Conservation (phyloP, 257 asterid species). For the Solanum chiquidenum region DNA sequence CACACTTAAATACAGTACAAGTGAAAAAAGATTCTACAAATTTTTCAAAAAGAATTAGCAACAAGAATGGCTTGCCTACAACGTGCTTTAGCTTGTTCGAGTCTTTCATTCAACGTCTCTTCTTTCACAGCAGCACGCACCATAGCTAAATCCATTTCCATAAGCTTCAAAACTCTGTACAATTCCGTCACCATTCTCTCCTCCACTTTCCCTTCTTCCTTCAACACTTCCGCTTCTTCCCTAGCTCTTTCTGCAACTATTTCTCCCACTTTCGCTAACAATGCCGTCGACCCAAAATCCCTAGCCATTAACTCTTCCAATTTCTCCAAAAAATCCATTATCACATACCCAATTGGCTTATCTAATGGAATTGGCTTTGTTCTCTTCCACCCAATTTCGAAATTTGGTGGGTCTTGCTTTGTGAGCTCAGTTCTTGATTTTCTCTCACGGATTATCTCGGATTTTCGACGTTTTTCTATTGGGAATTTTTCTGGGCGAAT, state of each 20-base stretch:
- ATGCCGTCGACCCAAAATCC: slow-evolving; percentile 50
- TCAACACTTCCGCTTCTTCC: slow-evolving; percentile 63
- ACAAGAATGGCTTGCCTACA: slow-evolving; percentile 90
- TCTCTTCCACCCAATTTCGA: slow-evolving; percentile 90
- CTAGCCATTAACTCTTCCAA: slow-evolving; percentile 56
- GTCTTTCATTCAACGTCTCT: slow-evolving; percentile 61
- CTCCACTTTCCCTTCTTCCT: slow-evolving; percentile 77
- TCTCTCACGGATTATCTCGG: slow-evolving; percentile 57
- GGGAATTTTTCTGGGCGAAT: slow-evolving; percentile 56
- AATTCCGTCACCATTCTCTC: slow-evolving; percentile 80
- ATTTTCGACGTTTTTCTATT: slow-evolving; percentile 48
- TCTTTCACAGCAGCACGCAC: slow-evolving; percentile 71
- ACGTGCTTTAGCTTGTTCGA: slow-evolving; percentile 66
- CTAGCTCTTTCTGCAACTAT: slow-evolving; percentile 60
- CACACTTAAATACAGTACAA: not conserved
- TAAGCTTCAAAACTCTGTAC: slow-evolving; percentile 63
- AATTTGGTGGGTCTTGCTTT: slow-evolving; percentile 62
- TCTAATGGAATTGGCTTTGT: slow-evolving; percentile 56
- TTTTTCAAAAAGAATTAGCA: slow-evolving; percentile 45
- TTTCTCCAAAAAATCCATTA: slow-evolving; percentile 76
- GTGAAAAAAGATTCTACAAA: not conserved
- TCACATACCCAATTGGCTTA: slow-evolving; percentile 62
- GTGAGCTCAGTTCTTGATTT: slow-evolving; percentile 30
- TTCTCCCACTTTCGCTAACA: slow-evolving; percentile 63
- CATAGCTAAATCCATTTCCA: slow-evolving; percentile 91